Conservation (phyloP, 169 alveolate species). For the Eimeria brunetti region DNA sequence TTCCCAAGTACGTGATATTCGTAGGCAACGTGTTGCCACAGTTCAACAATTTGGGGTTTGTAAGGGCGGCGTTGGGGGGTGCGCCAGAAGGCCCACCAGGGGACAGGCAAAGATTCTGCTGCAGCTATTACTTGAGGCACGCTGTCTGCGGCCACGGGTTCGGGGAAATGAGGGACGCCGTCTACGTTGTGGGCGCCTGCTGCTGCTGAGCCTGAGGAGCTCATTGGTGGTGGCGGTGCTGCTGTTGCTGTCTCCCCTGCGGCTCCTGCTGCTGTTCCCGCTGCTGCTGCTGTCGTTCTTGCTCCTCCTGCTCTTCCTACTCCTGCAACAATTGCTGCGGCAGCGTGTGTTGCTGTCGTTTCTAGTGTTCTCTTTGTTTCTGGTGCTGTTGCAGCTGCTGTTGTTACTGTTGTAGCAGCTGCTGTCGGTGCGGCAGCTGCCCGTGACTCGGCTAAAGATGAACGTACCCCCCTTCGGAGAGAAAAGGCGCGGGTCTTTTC, state of each 20-base stretch:
- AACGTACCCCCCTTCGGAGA: neutral
- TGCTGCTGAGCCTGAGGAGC: neutral
- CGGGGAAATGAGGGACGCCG: conserved; percentile 41
- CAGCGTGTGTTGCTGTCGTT: neutral
- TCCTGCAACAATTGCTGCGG: neutral
- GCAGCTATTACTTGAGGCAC: conserved; percentile 34
- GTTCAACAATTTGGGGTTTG: conserved; percentile 22
- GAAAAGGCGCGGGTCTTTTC: neutral
- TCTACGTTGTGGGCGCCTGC: conserved; percentile 38
- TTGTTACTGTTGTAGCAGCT: neutral
- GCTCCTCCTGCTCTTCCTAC: neutral
- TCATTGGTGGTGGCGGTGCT: conserved; percentile 1
- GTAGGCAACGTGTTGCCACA: conserved; percentile 43
- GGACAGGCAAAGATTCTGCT: conserved; percentile 5
- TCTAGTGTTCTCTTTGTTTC: neutral
- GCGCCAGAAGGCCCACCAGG: conserved; percentile 67
- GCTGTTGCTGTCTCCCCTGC: neutral
- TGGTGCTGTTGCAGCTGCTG: neutral
- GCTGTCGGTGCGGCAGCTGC: too few species aligned
- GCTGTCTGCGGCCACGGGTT: neutral
- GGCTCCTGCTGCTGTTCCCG: neutral
- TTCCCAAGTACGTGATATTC: conserved; percentile 15
- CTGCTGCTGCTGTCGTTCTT: neutral
- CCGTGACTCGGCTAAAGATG: neutral
- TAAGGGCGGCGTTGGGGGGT: conserved; percentile 11